A percentile compares a stretch with the other conserved stretches of the same genome.
These are phyloP conservation scores for Aulographum hederae DNA, from an alignment of 2,329 filamentous ascomycete species.

Conservation along the genomic window DNA sequence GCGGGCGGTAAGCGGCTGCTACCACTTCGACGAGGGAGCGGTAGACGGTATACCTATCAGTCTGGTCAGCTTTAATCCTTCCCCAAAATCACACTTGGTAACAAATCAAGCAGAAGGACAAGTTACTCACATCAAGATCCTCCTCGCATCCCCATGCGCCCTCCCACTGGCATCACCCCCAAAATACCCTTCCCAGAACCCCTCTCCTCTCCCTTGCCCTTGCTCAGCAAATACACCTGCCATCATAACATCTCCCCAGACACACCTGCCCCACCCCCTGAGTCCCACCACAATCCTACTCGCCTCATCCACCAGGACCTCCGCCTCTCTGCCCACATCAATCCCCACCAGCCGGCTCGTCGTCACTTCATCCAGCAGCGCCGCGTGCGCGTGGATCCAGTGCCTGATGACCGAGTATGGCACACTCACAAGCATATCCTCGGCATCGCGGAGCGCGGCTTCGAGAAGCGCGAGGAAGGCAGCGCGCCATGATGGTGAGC, in stretches of 20 bases:
- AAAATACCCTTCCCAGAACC: slow-evolving; percentile 25
- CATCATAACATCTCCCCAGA: slow-evolving; percentile 40
- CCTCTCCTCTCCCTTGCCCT: slow-evolving; percentile 14
- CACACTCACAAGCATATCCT: slow-evolving; percentile 38
- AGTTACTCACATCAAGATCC: slow-evolving; percentile 7
- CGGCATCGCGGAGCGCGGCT: slow-evolving; percentile 34
- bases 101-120: too few species aligned
- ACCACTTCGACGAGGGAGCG: slow-evolving; percentile 23
- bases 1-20: slow-evolving; percentile 24
- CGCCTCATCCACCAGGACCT: slow-evolving; percentile 31
- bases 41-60: slow-evolving; percentile 24
- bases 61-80: background rate
- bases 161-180: slow-evolving; percentile 13
- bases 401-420: slow-evolving; percentile 36
- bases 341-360: slow-evolving; percentile 32
- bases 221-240: slow-evolving; percentile 25
- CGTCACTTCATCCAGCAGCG: slow-evolving; percentile 29
- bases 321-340: slow-evolving; percentile 27
- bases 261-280: slow-evolving; percentile 31
- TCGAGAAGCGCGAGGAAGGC: slow-evolving; percentile 35
- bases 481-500: slow-evolving; percentile 32
- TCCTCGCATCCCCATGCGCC: slow-evolving; percentile 15
- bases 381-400: slow-evolving; percentile 24
- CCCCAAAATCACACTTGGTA: too few species aligned
- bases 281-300: slow-evolving; percentile 31